A percentile compares a stretch with the other conserved stretches of the same genome.
Conservation (phyloP, 1,284 basidiomycete species). For the Polyporus tsugae region DNA sequence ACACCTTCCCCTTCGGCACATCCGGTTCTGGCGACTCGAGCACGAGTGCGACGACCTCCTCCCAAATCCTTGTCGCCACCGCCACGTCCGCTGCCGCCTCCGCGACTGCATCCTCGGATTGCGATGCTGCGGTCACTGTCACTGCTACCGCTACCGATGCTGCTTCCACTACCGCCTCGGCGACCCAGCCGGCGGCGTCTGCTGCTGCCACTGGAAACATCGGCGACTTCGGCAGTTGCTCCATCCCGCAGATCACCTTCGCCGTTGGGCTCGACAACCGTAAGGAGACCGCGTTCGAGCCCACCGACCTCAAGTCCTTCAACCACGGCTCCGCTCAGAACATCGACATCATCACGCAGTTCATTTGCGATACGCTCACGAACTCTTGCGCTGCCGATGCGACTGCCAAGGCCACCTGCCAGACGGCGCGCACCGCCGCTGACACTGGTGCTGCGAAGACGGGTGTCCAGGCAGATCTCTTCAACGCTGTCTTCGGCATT, state of each 20-base stretch:
- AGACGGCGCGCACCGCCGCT: slow-evolving; percentile 52
- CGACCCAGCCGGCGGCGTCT: slow-evolving; percentile 35
- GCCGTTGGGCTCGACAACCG: slow-evolving; percentile 64
- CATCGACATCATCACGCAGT: slow-evolving; percentile 61
- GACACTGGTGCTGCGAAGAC: slow-evolving; percentile 50
- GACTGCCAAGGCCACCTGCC: slow-evolving; percentile 59
- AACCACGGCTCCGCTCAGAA: slow-evolving; percentile 62
- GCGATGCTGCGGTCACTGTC: slow-evolving; percentile 29
- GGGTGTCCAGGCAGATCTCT: slow-evolving; percentile 64
- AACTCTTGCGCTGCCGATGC: slow-evolving; percentile 61
- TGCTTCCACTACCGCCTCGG: slow-evolving; percentile 28
- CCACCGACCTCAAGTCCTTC: slow-evolving; percentile 52
- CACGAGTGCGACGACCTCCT: slow-evolving; percentile 15
- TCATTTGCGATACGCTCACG: slow-evolving; percentile 62
- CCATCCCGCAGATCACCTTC: slow-evolving; percentile 67
- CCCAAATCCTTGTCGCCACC: slow-evolving; percentile 19
- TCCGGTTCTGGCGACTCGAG: slow-evolving; percentile 30
- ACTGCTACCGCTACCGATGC: slow-evolving; percentile 25
- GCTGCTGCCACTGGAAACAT: slow-evolving; percentile 41
- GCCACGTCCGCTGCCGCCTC: slow-evolving; percentile 19
- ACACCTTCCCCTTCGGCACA: slow-evolving; percentile 57
- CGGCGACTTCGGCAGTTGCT: slow-evolving; percentile 66
- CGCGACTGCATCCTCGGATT: neutral
- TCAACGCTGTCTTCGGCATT: slow-evolving; percentile 65
- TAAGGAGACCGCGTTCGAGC: slow-evolving; percentile 64